Conservation (phyloP, 306 rosid species). For the Delonix regia region DNA sequence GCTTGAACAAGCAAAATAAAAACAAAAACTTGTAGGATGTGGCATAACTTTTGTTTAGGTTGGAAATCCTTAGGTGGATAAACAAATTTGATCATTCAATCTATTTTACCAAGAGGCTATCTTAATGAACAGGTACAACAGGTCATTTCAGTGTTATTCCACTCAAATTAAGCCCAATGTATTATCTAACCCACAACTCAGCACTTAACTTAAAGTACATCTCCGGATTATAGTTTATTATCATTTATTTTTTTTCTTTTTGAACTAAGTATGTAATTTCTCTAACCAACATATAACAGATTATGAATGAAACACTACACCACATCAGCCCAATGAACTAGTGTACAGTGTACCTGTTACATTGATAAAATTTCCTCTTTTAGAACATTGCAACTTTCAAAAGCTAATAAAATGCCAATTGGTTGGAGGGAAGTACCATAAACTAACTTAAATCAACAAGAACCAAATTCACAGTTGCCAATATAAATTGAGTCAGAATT, state of each 20-base stretch:
- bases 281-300: too few species aligned
- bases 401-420: background rate
- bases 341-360: too few species aligned
- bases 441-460: background rate
- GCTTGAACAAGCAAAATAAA: background rate
- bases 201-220: too few species aligned
- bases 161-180: too few species aligned
- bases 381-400: conserved; percentile 3
- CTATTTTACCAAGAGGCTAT: background rate
- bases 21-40: background rate
- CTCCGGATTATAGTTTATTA: too few species aligned
- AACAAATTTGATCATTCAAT: conserved; percentile 16
- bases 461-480: conserved; percentile 6
- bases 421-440: background rate
- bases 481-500: conserved; percentile 15
- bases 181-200: too few species aligned
- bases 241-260: too few species aligned
- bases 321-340: too few species aligned
- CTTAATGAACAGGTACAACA: too few species aligned
- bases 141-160: too few species aligned
- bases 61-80: conserved; percentile 5
- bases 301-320: too few species aligned
- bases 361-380: background rate
- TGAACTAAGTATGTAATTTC: too few species aligned
- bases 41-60: background rate